Evolutionary conservation across 441 rosid species (phyloP).

Genomic region (Eutrema salsugineum): DNA sequence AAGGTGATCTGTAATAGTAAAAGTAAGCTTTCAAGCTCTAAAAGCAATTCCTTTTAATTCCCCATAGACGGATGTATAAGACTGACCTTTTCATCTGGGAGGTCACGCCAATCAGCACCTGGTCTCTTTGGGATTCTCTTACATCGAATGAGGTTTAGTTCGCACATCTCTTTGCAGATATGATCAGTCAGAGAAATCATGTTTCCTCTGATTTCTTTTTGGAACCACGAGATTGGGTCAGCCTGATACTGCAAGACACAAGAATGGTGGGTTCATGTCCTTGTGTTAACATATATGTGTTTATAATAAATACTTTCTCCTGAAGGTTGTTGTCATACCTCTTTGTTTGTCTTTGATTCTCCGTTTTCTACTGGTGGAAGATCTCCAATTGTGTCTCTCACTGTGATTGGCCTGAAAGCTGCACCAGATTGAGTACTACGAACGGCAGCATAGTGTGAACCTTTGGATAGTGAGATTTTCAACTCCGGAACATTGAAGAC

Average conservation of each 20-base stretch:
- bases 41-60: neutral
- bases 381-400: conserved; percentile 86
- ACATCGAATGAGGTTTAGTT: conserved; percentile 71
- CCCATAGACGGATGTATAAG: neutral
- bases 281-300: neutral
- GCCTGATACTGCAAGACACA: conserved; percentile 47
- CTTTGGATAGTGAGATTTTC: conserved; percentile 49
- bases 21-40: neutral
- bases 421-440: conserved; percentile 75
- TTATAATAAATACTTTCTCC: neutral
- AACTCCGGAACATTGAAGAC: conserved; percentile 70
- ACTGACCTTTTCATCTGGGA: conserved; percentile 68
- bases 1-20: conserved; percentile 45
- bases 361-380: conserved; percentile 78
- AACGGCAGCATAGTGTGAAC: conserved; percentile 63
- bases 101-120: conserved; percentile 92
- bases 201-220: conserved; percentile 63
- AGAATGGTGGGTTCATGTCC: neutral
- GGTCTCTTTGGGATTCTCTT: conserved; percentile 73
- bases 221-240: conserved; percentile 68
- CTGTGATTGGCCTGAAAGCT: conserved; percentile 90
- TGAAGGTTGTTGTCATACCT: conserved; percentile 34
- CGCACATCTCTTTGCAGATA: conserved; percentile 79
- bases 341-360: conserved; percentile 42
- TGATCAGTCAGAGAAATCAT: conserved; percentile 57